These are phyloP conservation scores for Tetradesmus lagerheimii DNA, from an alignment of 139 green algal species.

Conservation along the genomic window DNA sequence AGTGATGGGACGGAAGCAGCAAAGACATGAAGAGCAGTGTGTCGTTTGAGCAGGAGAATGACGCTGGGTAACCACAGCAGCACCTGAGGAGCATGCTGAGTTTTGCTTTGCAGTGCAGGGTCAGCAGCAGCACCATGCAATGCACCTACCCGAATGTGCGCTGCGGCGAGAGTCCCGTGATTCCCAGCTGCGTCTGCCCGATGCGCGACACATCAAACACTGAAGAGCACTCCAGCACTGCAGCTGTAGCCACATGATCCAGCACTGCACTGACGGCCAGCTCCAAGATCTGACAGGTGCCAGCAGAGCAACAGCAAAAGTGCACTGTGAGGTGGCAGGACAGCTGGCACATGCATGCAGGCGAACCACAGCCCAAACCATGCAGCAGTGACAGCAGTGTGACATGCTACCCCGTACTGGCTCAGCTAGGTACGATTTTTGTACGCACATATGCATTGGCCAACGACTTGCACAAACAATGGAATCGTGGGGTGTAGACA, in stretches of 20 bases:
- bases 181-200: conserved; percentile 31
- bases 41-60: neutral
- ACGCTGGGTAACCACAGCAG: neutral
- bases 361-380: neutral
- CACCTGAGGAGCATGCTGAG: neutral
- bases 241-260: neutral
- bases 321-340: too few species aligned
- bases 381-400: neutral
- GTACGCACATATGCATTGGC: too few species aligned
- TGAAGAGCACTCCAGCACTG: neutral
- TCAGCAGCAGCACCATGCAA: neutral
- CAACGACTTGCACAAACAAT: too few species aligned
- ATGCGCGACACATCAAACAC: conserved; percentile 36
- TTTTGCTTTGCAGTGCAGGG: neutral
- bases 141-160: conserved; percentile 20
- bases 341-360: neutral
- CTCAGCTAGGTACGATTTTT: too few species aligned
- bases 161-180: conserved; percentile 34
- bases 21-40: neutral
- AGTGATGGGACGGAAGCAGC: neutral
- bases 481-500: too few species aligned
- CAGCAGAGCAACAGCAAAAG: neutral
- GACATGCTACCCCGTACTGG: too few species aligned
- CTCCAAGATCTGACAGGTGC: conserved; percentile 41
- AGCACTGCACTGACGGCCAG: conserved; percentile 37